These are phyloP conservation scores for Thelephora ganbajun DNA, from an alignment of 768 basidiomycete genomes.

Conservation along the genomic window DNA sequence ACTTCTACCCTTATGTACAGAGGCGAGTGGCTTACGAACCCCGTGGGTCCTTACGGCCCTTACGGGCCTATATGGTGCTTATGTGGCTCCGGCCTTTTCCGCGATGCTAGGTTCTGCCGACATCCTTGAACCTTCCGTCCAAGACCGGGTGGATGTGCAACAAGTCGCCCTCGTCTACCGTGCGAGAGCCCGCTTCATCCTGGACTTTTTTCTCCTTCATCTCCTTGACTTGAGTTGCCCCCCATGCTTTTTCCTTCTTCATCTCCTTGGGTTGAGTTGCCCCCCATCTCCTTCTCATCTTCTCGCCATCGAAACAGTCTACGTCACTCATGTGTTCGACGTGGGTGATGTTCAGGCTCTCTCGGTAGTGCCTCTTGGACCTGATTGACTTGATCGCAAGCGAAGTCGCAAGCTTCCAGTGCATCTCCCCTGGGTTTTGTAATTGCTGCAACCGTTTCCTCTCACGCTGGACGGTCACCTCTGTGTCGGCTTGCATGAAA, in stretches of 20 bases:
- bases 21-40: too few species aligned
- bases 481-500: slow-evolving; percentile 29
- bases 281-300: slow-evolving; percentile 8
- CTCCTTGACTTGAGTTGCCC: neutral
- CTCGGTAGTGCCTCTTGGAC: slow-evolving; percentile 39
- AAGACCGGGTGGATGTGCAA: slow-evolving; percentile 18
- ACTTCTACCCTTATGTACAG: too few species aligned
- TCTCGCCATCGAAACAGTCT: slow-evolving; percentile 55
- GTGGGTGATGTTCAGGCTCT: slow-evolving; percentile 43
- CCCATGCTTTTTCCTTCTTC: slow-evolving; percentile 3
- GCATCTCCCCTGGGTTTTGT: slow-evolving; percentile 6
- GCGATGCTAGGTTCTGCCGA: slow-evolving; percentile 14
- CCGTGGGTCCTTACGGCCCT: too few species aligned
- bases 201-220: slow-evolving; percentile 2
- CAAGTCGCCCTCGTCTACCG: slow-evolving; percentile 14
- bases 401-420: slow-evolving; percentile 33
- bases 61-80: too few species aligned
- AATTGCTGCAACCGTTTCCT: slow-evolving; percentile 23
- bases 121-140: slow-evolving; percentile 22
- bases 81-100: too few species aligned
- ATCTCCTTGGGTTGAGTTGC: neutral
- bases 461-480: slow-evolving; percentile 32
- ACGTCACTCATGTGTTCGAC: slow-evolving; percentile 69
- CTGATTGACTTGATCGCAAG: slow-evolving; percentile 29
- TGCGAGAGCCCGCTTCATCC: slow-evolving; percentile 4